Evolutionary conservation across 371 early-diverging fungal genomes (phyloP).

Genomic region (Actinomortierella ambigua): DNA sequence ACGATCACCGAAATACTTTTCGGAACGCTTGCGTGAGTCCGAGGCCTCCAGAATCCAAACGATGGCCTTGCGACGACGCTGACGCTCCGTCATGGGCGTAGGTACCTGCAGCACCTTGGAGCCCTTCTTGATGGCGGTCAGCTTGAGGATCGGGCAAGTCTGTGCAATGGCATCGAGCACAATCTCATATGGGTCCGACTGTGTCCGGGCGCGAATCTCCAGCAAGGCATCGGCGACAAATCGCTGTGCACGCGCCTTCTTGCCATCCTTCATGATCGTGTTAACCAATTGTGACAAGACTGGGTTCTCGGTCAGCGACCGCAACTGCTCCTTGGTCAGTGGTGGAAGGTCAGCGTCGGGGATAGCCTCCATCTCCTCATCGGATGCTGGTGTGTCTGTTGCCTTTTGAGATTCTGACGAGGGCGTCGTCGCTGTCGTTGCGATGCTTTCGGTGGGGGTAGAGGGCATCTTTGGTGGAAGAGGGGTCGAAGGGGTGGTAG

Average conservation of each 20-base stretch:
- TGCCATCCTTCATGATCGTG: conserved; percentile 87
- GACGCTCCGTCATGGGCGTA: conserved; percentile 77
- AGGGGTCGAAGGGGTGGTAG: conserved; percentile 29
- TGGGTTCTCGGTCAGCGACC: conserved; percentile 60
- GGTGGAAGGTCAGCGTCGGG: conserved; percentile 18
- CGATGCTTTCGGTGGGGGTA: background rate
- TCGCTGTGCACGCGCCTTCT: conserved; percentile 78
- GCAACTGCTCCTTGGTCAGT: conserved; percentile 16
- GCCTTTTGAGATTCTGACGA: background rate
- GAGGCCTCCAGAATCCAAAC: conserved; percentile 89
- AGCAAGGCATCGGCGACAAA: conserved; percentile 72
- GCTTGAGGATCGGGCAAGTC: conserved; percentile 79
- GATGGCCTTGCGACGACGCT: conserved; percentile 82
- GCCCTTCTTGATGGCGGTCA: conserved; percentile 74
- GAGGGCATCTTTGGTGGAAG: conserved; percentile 30
- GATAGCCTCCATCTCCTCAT: conserved; percentile 4
- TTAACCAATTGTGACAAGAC: conserved; percentile 80
- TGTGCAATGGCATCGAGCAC: conserved; percentile 76
- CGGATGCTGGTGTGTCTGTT: conserved; percentile 4
- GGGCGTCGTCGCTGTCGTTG: background rate
- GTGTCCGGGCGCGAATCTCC: conserved; percentile 68
- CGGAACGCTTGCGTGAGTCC: conserved; percentile 57
- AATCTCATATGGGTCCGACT: conserved; percentile 67
- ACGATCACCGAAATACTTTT: conserved; percentile 70
- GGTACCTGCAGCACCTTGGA: conserved; percentile 85